Evolutionary conservation across 805 yeast genomes (phyloP), one percentile per base, ranked within the genome.

Genomic region (Cyberlindnera mrakii): DNA sequence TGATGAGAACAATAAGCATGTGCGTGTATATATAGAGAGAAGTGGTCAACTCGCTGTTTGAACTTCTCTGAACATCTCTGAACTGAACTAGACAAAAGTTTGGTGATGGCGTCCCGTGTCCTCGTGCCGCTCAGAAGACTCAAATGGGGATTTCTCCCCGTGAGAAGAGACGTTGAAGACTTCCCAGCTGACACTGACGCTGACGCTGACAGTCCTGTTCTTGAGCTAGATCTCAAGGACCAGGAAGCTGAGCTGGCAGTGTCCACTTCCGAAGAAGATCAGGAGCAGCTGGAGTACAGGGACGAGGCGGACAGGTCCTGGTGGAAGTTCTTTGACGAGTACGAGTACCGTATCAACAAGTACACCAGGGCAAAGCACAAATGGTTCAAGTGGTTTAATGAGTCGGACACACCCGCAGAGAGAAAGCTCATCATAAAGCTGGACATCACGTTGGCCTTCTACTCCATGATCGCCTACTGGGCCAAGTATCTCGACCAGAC

Each of bases 291-390:
- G 11, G 79, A 74, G 52, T 71, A 68, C 52, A 61, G 80, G 48
- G 80, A 76, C 53, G 80, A 75, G 54, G 77, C 77, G 8, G 55
- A 70, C 47, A 64, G 78, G 39, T 65, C 69, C 30, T 75, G 80
- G 80, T 74, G 71, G 70, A 70, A 70, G 33, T 74, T 72, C 49
- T 76, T 76, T 62, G 80, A 75, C 51, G 80, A 75, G 49, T 72
- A 66, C 49, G 80, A 75, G 51, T 75, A 75, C 50, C 41, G 49
- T 34, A 16, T 33, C 30, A 34, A 30, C 19, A 42, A 39, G 16
- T 18, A 37, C 3, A 32, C 30, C 3, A 45, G 34, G 30, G 25
- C 33, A 5, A 33, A 30, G n/a, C 42, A 41, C n/a, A 42, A 46
- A 33, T 48, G 49, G 51, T 50, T 25, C 20, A 42, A 41, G 27